Percentiles rank a stretch among this genome's conserved stretches.
These are phyloP conservation scores for Verticillium nonalfalfae DNA, from an alignment of 2,329 filamentous ascomycete species.

Conservation along the genomic window DNA sequence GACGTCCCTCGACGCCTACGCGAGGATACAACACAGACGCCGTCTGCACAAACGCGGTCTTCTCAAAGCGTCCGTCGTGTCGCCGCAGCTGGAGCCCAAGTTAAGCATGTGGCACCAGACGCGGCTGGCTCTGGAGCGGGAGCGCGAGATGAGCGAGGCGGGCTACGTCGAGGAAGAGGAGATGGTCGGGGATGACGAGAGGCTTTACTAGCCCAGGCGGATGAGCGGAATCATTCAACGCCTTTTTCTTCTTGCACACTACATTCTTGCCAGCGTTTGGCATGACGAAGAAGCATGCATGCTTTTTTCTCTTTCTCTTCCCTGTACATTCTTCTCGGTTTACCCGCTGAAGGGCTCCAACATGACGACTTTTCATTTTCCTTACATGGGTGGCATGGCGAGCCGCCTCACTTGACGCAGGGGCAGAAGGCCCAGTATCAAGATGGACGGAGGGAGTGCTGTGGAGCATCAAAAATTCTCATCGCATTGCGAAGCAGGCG, in stretches of 20 bases:
- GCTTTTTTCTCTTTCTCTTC: not conserved
- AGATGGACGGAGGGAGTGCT: not conserved
- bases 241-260: not conserved
- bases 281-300: not conserved
- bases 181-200: conserved; percentile 26
- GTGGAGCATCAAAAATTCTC: not conserved
- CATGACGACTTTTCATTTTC: not conserved
- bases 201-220: conserved; percentile 1
- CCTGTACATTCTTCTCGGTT: not conserved
- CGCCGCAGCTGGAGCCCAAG: conserved; percentile 32
- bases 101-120: conserved; percentile 38
- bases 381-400: not conserved
- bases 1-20: conserved; percentile 35
- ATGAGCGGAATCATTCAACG: not conserved
- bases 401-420: not conserved
- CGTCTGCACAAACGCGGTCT: conserved; percentile 42
- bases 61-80: conserved; percentile 15
- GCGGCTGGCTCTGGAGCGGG: conserved; percentile 31
- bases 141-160: conserved; percentile 30
- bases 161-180: conserved; percentile 30
- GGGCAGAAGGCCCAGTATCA: not conserved
- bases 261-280: not conserved
- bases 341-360: not conserved
- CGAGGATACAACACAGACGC: conserved; percentile 42
- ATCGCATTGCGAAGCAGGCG: not conserved